Percentiles rank a stretch among this genome's conserved stretches.
Conservation (phyloP, 2,329 filamentous ascomycete genomes). For the Penicillium oxalicum region DNA sequence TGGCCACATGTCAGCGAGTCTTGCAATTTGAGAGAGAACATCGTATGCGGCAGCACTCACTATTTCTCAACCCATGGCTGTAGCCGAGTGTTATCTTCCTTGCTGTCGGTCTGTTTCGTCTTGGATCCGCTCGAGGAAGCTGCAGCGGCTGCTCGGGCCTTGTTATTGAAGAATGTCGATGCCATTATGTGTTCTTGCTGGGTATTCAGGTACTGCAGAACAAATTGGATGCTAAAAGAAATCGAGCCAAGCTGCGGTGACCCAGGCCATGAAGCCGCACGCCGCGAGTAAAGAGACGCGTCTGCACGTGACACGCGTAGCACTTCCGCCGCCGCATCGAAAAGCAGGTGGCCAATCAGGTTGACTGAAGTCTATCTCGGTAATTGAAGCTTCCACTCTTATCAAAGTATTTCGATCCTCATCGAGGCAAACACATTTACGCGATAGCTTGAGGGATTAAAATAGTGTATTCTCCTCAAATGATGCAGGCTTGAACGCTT, state of each 20-base stretch:
- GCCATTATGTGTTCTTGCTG: slow-evolving; percentile 40
- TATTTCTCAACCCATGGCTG: slow-evolving; percentile 99
- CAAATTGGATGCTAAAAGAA: slow-evolving; percentile 1
- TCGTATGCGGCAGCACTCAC: slow-evolving; percentile 44
- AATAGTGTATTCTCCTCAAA: background rate
- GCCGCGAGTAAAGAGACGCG: slow-evolving; percentile 25
- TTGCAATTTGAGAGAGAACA: background rate
- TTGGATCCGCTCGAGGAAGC: slow-evolving; percentile 65
- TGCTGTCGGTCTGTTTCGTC: slow-evolving; percentile 57
- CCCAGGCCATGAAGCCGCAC: slow-evolving; percentile 5
- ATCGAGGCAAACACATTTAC: too few species aligned
- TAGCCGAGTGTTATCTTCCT: slow-evolving; percentile 58
- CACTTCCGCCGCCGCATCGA: slow-evolving; percentile 15
- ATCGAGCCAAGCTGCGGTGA: slow-evolving; percentile 8
- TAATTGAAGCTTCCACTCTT: background rate
- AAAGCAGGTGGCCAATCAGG: slow-evolving; percentile 10
- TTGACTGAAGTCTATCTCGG: background rate
- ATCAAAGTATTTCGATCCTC: too few species aligned
- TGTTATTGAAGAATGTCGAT: slow-evolving; percentile 93
- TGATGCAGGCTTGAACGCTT: background rate
- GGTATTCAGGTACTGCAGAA: background rate
- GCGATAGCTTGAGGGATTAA: too few species aligned
- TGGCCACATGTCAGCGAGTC: slow-evolving; percentile 35
- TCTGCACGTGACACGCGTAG: slow-evolving; percentile 31
- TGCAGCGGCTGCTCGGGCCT: slow-evolving; percentile 68